Percentiles rank a stretch among this genome's conserved stretches.
These are phyloP conservation scores for Fusarium setosum DNA, from an alignment of 2,329 filamentous ascomycete genomes.

Conservation along the genomic window DNA sequence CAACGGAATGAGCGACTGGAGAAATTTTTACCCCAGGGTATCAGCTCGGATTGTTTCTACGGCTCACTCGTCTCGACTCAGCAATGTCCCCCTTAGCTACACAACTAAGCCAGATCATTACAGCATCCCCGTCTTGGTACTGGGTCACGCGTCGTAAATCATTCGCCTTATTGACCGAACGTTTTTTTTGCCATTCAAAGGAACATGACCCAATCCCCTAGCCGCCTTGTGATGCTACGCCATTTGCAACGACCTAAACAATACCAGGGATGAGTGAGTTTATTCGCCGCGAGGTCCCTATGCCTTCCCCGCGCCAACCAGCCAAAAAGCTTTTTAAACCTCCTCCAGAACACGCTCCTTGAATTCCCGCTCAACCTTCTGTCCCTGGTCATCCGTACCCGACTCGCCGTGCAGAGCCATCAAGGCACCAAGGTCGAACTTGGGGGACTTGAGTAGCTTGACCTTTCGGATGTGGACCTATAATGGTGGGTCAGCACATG, in stretches of 20 bases:
- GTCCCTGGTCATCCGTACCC: constrained; percentile 92
- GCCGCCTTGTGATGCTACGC: constrained; percentile 57
- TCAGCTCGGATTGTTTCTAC: constrained; percentile 28
- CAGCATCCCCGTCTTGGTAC: constrained; percentile 20
- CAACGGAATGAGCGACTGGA: background rate
- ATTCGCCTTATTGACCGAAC: constrained; percentile 43
- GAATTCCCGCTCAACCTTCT: constrained; percentile 99
- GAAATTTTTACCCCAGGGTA: constrained; percentile 10
- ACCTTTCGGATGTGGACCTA: constrained; percentile 99
- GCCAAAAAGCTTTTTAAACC: constrained; percentile 74
- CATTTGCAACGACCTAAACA: constrained; percentile 57
- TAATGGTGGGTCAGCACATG: constrained; percentile 13
- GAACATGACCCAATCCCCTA: constrained; percentile 54
- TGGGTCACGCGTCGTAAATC: constrained; percentile 32
- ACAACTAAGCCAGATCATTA: constrained; percentile 27
- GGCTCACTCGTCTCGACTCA: constrained; percentile 22
- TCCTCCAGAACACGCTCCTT: constrained; percentile 96
- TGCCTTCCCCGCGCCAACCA: constrained; percentile 46
- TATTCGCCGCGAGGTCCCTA: constrained; percentile 48
- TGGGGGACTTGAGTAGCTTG: constrained; percentile 98
- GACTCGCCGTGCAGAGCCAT: constrained; percentile 98
- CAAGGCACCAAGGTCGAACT: constrained; percentile 98
- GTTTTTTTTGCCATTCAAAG: constrained; percentile 51
- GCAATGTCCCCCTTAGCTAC: constrained; percentile 4
- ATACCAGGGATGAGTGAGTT: constrained; percentile 51